Conservation (phyloP, 176 grass and related monocot genomes). For the Bolboschoenus planiculmis region DNA sequence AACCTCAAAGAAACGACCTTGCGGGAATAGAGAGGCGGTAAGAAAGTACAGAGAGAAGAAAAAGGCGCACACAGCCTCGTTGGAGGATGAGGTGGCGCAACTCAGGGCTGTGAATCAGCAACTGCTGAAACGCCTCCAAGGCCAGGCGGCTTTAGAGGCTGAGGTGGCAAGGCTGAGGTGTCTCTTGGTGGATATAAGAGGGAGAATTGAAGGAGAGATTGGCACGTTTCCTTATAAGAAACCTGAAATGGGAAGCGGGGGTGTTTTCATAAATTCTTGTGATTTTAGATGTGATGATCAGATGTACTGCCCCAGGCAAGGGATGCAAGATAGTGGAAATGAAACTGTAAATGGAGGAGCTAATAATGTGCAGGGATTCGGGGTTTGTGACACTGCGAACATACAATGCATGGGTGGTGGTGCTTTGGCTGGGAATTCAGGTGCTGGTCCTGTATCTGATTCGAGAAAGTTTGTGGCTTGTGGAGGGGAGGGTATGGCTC, state of each 20-base stretch:
- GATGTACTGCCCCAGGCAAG: slow-evolving; percentile 48
- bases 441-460: slow-evolving; percentile 37
- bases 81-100: slow-evolving; percentile 80
- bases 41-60: slow-evolving; percentile 97
- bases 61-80: slow-evolving; percentile 73
- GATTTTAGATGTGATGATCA: slow-evolving; percentile 77
- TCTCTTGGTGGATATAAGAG: slow-evolving; percentile 67
- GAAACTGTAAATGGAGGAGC: slow-evolving; percentile 35
- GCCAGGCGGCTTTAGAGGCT: slow-evolving; percentile 49
- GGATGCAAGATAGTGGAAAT: slow-evolving; percentile 22
- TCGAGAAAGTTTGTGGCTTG: slow-evolving; percentile 39
- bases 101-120: slow-evolving; percentile 65
- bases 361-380: slow-evolving; percentile 30
- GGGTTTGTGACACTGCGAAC: slow-evolving; percentile 38
- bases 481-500: slow-evolving; percentile 27
- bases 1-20: slow-evolving; percentile 25
- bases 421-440: neutral
- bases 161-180: slow-evolving; percentile 61
- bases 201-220: slow-evolving; percentile 75
- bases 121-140: slow-evolving; percentile 50
- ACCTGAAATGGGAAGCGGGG: slow-evolving; percentile 30
- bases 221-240: slow-evolving; percentile 77
- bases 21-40: slow-evolving; percentile 79
- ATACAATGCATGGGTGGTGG: slow-evolving; percentile 34
- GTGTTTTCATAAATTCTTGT: slow-evolving; percentile 58